Percentiles rank a stretch among this genome's conserved stretches.
Evolutionary conservation across 2,329 filamentous ascomycete species (phyloP).

Genomic region (Ceratocystis albifundus): DNA sequence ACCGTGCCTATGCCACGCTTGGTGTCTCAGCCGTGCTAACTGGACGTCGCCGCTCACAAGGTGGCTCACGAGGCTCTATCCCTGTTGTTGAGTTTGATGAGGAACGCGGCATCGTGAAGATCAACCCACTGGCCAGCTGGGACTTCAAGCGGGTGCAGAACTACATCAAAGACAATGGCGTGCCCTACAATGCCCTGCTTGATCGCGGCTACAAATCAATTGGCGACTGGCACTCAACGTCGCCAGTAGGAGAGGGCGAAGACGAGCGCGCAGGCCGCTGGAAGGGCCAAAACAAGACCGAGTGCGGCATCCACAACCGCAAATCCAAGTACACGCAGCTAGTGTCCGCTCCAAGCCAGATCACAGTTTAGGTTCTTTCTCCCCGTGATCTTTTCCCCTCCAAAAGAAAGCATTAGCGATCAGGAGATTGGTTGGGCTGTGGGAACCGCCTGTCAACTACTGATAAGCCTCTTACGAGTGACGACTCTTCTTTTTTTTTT

Average conservation of each 20-base stretch:
- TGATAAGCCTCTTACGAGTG: background rate
- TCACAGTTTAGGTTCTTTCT: background rate
- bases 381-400: background rate
- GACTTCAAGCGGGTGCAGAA: constrained; percentile 76
- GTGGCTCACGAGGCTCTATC: constrained; percentile 79
- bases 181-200: constrained; percentile 87
- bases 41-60: constrained; percentile 81
- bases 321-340: constrained; percentile 82
- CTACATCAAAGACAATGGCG: constrained; percentile 74
- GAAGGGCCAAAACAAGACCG: constrained; percentile 92
- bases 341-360: background rate
- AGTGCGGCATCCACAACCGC: constrained; percentile 98
- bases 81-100: constrained; percentile 84
- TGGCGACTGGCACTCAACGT: constrained; percentile 96
- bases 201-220: constrained; percentile 96
- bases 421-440: background rate
- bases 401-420: constrained; percentile 1
- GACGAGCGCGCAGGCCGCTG: constrained; percentile 93
- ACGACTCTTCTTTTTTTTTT: constrained; percentile 10
- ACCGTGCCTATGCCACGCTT: constrained; percentile 79
- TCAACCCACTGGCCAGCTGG: constrained; percentile 96
- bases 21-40: constrained; percentile 85
- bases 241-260: constrained; percentile 77
- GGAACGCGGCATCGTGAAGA: constrained; percentile 83
- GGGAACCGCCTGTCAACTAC: background rate